phyloP scores from a whole-genome alignment of 192 early-diverging fungal species.

The Allomyces javanicus region DNA sequence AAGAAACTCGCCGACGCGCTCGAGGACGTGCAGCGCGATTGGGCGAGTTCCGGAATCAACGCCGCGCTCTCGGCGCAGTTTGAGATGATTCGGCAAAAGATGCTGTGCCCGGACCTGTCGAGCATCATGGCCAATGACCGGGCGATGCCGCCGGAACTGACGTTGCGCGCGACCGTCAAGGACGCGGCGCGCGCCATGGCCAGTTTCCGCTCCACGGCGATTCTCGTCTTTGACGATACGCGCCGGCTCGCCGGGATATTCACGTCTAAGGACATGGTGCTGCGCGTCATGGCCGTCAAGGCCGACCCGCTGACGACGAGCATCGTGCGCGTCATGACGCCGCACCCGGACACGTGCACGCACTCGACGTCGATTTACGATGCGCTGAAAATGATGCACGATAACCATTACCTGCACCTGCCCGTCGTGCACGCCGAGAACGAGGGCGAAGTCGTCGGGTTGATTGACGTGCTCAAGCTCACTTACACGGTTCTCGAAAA shows the following conservation, averaged over 20 bases:
- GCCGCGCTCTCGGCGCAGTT: slow-evolving; percentile 48
- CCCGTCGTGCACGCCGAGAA: slow-evolving; percentile 48
- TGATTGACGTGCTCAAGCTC: slow-evolving; percentile 64
- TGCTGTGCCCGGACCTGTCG: slow-evolving; percentile 77
- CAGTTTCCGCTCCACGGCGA: slow-evolving; percentile 47
- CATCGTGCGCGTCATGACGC: slow-evolving; percentile 94
- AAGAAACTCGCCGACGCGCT: slow-evolving; percentile 60
- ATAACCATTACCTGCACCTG: slow-evolving; percentile 65
- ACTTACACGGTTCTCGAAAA: slow-evolving; percentile 67
- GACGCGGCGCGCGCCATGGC: slow-evolving; percentile 61
- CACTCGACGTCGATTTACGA: slow-evolving; percentile 55
- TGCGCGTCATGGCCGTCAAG: slow-evolving; percentile 70
- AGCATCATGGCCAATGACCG: slow-evolving; percentile 47
- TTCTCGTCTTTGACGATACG: slow-evolving; percentile 48
- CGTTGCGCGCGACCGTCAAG: slow-evolving; percentile 34
- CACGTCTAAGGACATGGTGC: slow-evolving; percentile 70
- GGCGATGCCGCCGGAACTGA: slow-evolving; percentile 19
- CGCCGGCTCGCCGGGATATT: slow-evolving; percentile 70
- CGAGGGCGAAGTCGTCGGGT: slow-evolving; percentile 40
- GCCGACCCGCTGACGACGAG: slow-evolving; percentile 73
- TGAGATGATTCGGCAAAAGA: slow-evolving; percentile 53
- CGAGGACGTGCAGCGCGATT: slow-evolving; percentile 62
- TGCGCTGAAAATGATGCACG: slow-evolving; percentile 69
- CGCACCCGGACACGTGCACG: slow-evolving; percentile 60
- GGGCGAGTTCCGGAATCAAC: slow-evolving; percentile 32